phyloP scores from a whole-genome alignment of 192 early-diverging fungal genomes.

The Coemansia guatemalensis region DNA sequence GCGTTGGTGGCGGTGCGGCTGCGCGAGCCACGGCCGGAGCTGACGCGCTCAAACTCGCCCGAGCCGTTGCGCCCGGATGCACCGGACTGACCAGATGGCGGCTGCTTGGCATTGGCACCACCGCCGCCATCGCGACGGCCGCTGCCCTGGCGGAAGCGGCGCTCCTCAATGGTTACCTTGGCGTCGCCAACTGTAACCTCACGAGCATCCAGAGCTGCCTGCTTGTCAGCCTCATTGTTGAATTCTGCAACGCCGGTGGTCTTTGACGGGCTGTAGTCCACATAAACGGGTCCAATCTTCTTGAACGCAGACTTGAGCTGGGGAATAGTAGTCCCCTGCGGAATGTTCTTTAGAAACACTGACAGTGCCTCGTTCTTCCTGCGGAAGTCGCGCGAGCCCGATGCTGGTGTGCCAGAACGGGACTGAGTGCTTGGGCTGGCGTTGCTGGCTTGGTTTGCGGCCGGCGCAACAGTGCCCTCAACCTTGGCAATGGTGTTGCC shows the following conservation, averaged over 20 bases:
- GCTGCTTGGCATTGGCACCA: conserved; percentile 24
- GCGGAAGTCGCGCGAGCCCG: conserved; percentile 38
- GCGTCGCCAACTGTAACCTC: conserved; percentile 15
- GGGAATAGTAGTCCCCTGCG: conserved; percentile 52
- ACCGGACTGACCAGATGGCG: conserved; percentile 1
- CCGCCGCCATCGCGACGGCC: conserved; percentile 28
- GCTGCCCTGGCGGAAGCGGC: conserved; percentile 37
- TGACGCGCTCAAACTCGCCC: conserved; percentile 50
- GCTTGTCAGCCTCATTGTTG: conserved; percentile 57
- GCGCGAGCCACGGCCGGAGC: conserved; percentile 43
- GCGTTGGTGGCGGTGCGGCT: conserved; percentile 31
- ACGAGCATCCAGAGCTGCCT: conserved; percentile 56
- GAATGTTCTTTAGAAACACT: conserved; percentile 64
- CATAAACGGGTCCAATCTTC: conserved; percentile 60
- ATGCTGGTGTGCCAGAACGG: conserved; percentile 43
- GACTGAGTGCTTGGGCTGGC: conserved; percentile 27
- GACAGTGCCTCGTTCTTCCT: conserved; percentile 55
- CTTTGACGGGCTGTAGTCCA: conserved; percentile 60
- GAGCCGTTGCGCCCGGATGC: conserved; percentile 27
- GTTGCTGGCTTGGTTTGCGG: conserved; percentile 19
- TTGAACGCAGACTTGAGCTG: conserved; percentile 59
- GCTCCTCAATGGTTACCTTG: conserved; percentile 40
- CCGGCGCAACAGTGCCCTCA: conserved; percentile 56
- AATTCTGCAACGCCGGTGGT: conserved; percentile 74
- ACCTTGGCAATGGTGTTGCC: conserved; percentile 53